Conservation (phyloP, 768 basidiomycete genomes). For the Gautieria morchelliformis region DNA sequence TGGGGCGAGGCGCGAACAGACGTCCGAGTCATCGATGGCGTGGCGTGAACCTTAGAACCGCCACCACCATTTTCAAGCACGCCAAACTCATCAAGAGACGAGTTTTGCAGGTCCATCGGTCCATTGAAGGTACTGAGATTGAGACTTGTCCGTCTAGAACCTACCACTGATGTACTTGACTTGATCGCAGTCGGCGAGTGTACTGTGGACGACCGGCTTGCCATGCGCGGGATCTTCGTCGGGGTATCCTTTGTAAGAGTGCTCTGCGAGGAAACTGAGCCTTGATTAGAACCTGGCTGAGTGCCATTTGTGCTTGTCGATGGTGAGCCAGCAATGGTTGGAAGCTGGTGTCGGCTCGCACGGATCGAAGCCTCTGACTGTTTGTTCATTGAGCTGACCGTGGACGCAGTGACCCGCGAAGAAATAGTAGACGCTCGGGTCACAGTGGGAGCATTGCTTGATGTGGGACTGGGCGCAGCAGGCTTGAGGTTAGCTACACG, state of each 20-base stretch:
- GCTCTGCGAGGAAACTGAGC: constrained; percentile 31
- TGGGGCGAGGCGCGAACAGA: constrained; percentile 58
- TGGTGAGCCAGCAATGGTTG: constrained; percentile 90
- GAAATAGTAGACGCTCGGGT: constrained; percentile 33
- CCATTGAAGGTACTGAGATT: constrained; percentile 37
- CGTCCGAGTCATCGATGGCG: constrained; percentile 35
- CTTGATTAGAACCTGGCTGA: constrained; percentile 39
- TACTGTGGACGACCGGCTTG: constrained; percentile 70
- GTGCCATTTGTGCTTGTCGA: constrained; percentile 61
- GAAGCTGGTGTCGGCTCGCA: constrained; percentile 56
- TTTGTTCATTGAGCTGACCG: constrained; percentile 80
- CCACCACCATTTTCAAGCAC: constrained; percentile 58
- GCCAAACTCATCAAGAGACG: constrained; percentile 66
- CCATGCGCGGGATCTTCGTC: constrained; percentile 88
- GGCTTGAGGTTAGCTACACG: constrained; percentile 77
- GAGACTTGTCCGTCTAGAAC: constrained; percentile 58
- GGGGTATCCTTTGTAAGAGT: constrained; percentile 69
- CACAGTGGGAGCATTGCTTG: constrained; percentile 30
- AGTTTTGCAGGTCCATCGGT: constrained; percentile 44
- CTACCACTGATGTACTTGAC: constrained; percentile 32
- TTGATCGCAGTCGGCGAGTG: constrained; percentile 62
- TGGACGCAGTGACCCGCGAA: constrained; percentile 69
- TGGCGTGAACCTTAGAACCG: constrained; percentile 26
- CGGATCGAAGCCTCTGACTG: constrained; percentile 78
- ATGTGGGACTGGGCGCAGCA: constrained; percentile 34